Evolutionary conservation across 495 filamentous ascomycete species (phyloP).

Genomic region (Aspergillus heteromorphus): DNA sequence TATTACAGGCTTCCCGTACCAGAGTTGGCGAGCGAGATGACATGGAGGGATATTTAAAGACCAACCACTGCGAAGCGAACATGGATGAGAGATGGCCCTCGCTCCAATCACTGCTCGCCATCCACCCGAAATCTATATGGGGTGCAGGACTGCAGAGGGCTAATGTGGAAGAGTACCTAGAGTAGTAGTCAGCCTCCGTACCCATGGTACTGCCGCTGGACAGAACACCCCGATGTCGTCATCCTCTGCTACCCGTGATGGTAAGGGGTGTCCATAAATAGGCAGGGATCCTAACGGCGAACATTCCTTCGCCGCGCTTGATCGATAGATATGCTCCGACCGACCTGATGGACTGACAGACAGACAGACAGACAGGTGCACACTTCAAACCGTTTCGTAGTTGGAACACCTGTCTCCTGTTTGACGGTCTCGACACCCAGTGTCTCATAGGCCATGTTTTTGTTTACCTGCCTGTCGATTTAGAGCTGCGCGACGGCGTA

Average conservation of each 20-base stretch:
- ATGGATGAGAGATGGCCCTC: not conserved
- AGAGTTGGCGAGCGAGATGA: not conserved
- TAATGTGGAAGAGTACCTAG: not conserved
- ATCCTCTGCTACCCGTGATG: not conserved
- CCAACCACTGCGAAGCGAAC: not conserved
- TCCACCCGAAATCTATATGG: not conserved
- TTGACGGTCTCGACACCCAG: not conserved
- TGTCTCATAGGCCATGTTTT: not conserved
- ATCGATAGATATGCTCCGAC: not conserved
- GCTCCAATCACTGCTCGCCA: not conserved
- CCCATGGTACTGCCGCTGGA: not conserved
- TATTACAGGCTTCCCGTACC: not conserved
- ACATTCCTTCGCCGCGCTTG: not conserved
- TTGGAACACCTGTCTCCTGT: too few species aligned
- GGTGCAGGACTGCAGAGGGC: not conserved
- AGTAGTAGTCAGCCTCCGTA: not conserved
- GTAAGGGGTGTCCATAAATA: not conserved
- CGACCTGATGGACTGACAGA: not conserved
- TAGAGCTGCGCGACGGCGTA: not conserved
- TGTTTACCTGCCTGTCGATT: not conserved
- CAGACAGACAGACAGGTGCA: too few species aligned
- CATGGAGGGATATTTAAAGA: not conserved
- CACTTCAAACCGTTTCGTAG: too few species aligned
- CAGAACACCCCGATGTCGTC: not conserved
- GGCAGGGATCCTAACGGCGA: not conserved